Conservation (phyloP, 108 stramenopile species). For the Nitzschia sp. region DNA sequence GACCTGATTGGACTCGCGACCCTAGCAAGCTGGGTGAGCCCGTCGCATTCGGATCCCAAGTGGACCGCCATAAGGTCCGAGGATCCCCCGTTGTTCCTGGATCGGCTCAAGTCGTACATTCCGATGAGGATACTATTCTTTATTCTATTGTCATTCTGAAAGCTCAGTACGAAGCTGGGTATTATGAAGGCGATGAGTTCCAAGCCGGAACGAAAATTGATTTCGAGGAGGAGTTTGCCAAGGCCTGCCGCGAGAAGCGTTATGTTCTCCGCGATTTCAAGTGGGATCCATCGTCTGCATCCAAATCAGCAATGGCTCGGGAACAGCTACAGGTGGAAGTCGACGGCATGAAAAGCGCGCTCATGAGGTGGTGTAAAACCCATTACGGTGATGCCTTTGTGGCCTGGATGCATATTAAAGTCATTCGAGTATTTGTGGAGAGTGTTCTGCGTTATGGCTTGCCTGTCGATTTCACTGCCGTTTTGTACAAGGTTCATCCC, state of each 20-base stretch:
- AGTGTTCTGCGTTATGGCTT: slow-evolving; percentile 95
- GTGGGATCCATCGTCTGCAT: slow-evolving; percentile 82
- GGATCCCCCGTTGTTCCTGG: slow-evolving; percentile 96
- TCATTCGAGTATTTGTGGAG: slow-evolving; percentile 96
- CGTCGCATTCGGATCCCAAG: slow-evolving; percentile 66
- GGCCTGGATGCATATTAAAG: slow-evolving; percentile 98
- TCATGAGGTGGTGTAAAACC: slow-evolving; percentile 96
- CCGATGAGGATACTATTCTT: slow-evolving; percentile 81
- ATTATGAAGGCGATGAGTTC: slow-evolving; percentile 90
- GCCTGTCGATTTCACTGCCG: slow-evolving; percentile 94
- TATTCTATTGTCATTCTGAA: slow-evolving; percentile 92
- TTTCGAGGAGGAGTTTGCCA: slow-evolving; percentile 84
- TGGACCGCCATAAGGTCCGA: slow-evolving; percentile 78
- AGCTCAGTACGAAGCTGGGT: slow-evolving; percentile 91
- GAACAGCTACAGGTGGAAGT: slow-evolving; percentile 89
- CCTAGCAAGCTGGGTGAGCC: slow-evolving; percentile 70
- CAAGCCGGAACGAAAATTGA: slow-evolving; percentile 83
- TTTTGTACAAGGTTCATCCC: slow-evolving; percentile 79
- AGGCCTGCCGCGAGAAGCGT: slow-evolving; percentile 88
- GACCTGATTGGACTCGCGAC: slow-evolving; percentile 86
- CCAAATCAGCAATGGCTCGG: slow-evolving; percentile 72
- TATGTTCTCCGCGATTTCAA: slow-evolving; percentile 88
- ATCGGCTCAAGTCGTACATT: slow-evolving; percentile 68
- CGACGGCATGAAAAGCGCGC: slow-evolving; percentile 83
- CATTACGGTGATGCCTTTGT: slow-evolving; percentile 97